A percentile compares a stretch with the other conserved stretches of the same genome.
phyloP scores from a whole-genome alignment of 2,329 filamentous ascomycete species.

The Lecanicillium sp. region DNA sequence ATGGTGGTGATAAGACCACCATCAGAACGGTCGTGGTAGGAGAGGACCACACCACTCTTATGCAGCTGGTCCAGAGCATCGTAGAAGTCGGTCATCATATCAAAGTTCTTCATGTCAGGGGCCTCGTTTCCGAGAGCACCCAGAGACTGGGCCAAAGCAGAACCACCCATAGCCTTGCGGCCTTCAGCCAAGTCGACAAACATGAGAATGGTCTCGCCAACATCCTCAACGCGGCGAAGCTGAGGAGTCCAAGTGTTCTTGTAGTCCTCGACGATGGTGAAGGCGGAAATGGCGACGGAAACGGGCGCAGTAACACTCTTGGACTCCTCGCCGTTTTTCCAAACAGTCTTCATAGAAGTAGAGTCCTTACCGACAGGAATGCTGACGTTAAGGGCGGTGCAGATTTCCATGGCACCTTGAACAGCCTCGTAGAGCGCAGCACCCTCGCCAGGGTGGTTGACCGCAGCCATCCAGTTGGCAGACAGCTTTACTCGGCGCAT shows the following conservation, averaged over 20 bases:
- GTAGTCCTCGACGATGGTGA: conserved; percentile 76
- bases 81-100: conserved; percentile 82
- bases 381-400: conserved; percentile 80
- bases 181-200: conserved; percentile 86
- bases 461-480: conserved; percentile 99
- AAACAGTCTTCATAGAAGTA: conserved; percentile 97
- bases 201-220: conserved; percentile 81
- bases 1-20: conserved; percentile 87
- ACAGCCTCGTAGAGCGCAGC: conserved; percentile 91
- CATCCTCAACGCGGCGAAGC: conserved; percentile 73
- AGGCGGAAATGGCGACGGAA: conserved; percentile 85
- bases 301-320: conserved; percentile 91
- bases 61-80: conserved; percentile 69
- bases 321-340: conserved; percentile 65
- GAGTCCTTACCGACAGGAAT: conserved; percentile 98
- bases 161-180: conserved; percentile 78
- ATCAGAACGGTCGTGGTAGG: conserved; percentile 92
- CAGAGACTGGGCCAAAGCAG: conserved; percentile 84
- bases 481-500: conserved; percentile 79
- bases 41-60: conserved; percentile 62
- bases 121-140: conserved; percentile 77
- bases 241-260: conserved; percentile 91
- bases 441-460: conserved; percentile 85
- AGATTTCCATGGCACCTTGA: conserved; percentile 85
- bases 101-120: conserved; percentile 78